Conservation (phyloP, 768 basidiomycete species). For the Lentinula detonsa region DNA sequence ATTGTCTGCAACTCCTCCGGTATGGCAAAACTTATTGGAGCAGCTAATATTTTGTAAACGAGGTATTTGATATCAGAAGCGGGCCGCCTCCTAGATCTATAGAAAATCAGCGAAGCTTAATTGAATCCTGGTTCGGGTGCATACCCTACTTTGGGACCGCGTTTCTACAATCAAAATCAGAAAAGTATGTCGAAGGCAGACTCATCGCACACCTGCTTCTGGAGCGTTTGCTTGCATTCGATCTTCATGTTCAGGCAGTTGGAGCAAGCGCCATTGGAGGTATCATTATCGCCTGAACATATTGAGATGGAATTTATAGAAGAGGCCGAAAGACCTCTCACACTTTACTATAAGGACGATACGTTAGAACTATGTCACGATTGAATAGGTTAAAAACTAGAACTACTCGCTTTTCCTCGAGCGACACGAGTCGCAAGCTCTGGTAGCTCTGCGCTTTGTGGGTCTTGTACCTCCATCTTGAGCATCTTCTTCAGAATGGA, state of each 20-base stretch:
- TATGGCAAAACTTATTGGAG: neutral
- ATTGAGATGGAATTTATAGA: neutral
- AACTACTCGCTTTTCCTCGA: neutral
- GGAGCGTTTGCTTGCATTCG: neutral
- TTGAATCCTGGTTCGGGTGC: neutral
- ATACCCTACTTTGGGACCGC: neutral
- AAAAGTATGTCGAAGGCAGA: too few relatives aligned
- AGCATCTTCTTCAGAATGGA: neutral
- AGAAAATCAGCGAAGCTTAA: neutral
- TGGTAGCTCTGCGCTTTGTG: neutral
- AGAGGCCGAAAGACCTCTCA: neutral
- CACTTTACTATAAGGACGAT: neutral
- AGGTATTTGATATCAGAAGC: neutral
- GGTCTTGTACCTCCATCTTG: neutral
- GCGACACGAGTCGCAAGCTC: neutral
- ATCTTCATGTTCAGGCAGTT: neutral
- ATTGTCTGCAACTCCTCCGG: neutral
- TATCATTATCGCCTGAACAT: neutral
- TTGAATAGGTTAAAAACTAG: too few relatives aligned
- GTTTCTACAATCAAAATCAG: neutral
- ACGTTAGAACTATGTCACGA: neutral
- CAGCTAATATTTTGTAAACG: neutral
- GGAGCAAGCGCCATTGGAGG: neutral
- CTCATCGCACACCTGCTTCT: neutral
- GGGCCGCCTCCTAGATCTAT: neutral